A percentile compares a stretch with the other conserved stretches of the same genome.
phyloP scores from a whole-genome alignment of 2,329 filamentous ascomycete genomes.

The Aspergillus chevalieri region DNA sequence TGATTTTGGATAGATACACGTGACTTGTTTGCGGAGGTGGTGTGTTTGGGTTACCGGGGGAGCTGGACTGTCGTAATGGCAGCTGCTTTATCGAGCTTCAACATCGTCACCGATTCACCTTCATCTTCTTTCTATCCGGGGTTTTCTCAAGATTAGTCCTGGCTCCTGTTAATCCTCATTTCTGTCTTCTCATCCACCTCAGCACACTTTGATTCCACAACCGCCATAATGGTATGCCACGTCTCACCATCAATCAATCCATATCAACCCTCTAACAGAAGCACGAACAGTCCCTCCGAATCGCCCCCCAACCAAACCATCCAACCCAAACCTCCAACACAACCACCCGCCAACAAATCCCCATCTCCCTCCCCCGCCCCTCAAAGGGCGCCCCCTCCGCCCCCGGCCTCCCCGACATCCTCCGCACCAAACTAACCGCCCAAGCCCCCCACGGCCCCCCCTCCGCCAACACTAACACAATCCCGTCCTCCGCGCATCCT shows the following conservation, averaged over 20 bases:
- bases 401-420: conserved; percentile 86
- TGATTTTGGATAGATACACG: conserved; percentile 12
- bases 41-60: conserved; percentile 17
- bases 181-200: background rate
- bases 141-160: background rate
- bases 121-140: conserved; percentile 3
- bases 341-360: conserved; percentile 47
- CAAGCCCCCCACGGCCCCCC: conserved; percentile 45
- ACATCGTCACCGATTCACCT: conserved; percentile 11
- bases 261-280: conserved; percentile 2
- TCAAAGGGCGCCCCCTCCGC: conserved; percentile 76
- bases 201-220: background rate
- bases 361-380: conserved; percentile 47
- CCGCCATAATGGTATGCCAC: conserved; percentile 25
- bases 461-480: conserved; percentile 30
- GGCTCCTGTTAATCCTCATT: background rate
- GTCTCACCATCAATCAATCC: conserved; percentile 1
- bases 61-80: conserved; percentile 32
- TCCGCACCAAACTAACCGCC: conserved; percentile 76
- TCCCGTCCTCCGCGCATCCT: conserved; percentile 69
- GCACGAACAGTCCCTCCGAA: conserved; percentile 69
- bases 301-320: conserved; percentile 68
- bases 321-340: conserved; percentile 60
- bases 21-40: conserved; percentile 24
- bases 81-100: conserved; percentile 11